A percentile compares a stretch with the other conserved stretches of the same genome.
phyloP scores from a whole-genome alignment of 768 basidiomycete genomes.

The Suillus subalutaceus region DNA sequence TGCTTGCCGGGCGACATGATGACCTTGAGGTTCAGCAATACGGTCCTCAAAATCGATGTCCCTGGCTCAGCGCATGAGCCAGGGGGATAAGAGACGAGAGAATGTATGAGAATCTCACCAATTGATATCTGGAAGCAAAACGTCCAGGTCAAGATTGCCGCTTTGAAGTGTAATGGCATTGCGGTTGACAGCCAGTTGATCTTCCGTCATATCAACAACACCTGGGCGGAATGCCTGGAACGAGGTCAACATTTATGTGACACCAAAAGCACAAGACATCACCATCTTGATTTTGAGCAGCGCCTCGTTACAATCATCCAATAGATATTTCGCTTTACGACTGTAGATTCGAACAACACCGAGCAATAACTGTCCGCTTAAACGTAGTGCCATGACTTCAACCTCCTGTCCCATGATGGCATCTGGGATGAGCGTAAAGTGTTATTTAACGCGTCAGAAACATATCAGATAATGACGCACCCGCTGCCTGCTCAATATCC shows the following conservation, averaged over 20 bases:
- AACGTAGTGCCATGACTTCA: constrained; percentile 89
- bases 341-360: constrained; percentile 98
- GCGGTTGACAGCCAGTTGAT: constrained; percentile 84
- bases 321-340: constrained; percentile 94
- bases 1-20: constrained; percentile 81
- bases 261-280: constrained; percentile 5
- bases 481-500: constrained; percentile 92
- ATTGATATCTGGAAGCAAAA: constrained; percentile 77
- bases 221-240: constrained; percentile 90
- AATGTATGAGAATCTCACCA: constrained; percentile 50
- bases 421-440: constrained; percentile 43
- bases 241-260: constrained; percentile 8
- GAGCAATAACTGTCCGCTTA: constrained; percentile 95
- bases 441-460: background rate
- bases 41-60: constrained; percentile 78
- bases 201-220: constrained; percentile 94
- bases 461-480: constrained; percentile 43
- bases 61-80: constrained; percentile 46
- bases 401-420: constrained; percentile 95
- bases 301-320: constrained; percentile 98
- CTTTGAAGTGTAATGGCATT: constrained; percentile 88
- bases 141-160: constrained; percentile 77
- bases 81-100: background rate
- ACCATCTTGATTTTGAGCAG: constrained; percentile 96
- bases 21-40: constrained; percentile 61